Conservation (phyloP, 225 moss, liverwort and hornwort species). For the Physcomitrium patens region DNA sequence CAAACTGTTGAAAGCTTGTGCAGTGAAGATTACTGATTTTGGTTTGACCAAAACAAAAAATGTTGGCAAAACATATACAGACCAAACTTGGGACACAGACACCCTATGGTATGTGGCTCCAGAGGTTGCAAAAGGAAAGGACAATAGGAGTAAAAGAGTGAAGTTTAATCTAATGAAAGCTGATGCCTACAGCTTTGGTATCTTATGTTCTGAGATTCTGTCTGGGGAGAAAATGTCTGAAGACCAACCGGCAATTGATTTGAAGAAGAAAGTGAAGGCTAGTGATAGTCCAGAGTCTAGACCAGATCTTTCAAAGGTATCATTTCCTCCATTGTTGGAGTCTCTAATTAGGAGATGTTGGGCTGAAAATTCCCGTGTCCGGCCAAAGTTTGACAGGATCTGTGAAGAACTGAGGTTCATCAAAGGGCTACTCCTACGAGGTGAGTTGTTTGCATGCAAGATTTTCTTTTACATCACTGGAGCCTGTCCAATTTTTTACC, state of each 20-base stretch:
- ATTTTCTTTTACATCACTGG: not conserved
- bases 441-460: not conserved
- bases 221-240: not conserved
- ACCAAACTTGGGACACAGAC: conserved; percentile 7
- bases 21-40: conserved; percentile 37
- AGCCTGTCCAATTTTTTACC: not conserved
- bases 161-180: conserved; percentile 18
- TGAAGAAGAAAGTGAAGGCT: conserved; percentile 4
- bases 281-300: not conserved
- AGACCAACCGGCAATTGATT: not conserved
- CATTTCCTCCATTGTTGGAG: not conserved
- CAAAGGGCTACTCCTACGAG: conserved; percentile 28
- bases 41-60: conserved; percentile 36
- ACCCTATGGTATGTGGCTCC: conserved; percentile 31
- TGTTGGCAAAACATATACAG: not conserved
- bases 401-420: conserved; percentile 27
- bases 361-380: not conserved
- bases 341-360: conserved; percentile 25
- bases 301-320: not conserved
- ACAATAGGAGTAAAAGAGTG: not conserved
- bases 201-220: conserved; percentile 26
- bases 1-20: not conserved
- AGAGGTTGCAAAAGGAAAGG: not conserved
- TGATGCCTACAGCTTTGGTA: conserved; percentile 22
- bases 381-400: conserved; percentile 9